Evolutionary conservation across 192 early-diverging fungal genomes (phyloP), one percentile per base, ranked within the genome.

Genomic region (Rhizoclosmatium sp.): DNA sequence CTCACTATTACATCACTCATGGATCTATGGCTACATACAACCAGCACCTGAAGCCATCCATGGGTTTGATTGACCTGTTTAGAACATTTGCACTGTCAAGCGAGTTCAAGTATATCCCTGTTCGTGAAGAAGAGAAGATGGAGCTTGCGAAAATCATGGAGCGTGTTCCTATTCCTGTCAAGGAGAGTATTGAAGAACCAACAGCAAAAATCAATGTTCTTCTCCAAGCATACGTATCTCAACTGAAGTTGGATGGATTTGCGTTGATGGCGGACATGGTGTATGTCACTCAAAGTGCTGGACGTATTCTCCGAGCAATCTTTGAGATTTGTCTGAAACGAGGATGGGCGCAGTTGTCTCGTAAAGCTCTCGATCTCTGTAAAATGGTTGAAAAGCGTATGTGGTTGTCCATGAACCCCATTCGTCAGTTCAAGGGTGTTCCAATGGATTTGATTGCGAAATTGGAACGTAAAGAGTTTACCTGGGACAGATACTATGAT

Each of bases 221-320:
- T 49, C 86, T 99, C 44, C 98, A 99, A 81, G 87, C 95, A 1
- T 94, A 99, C 82, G 96, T 99, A 61, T 96, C 96, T n/a, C 93
- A 95, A 74, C 90, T 99, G 46, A 92, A 93, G 71, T 77, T 99
- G 47, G 92, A 97, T 47, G 97, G 97, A 0, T 96, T 99, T 84
- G 96, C 98, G 10, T 86, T 99, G 48, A 95, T 96, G 73, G 91
- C 95, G n/a, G 98, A 99, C 74, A 95, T 97, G 94, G 97, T 96
- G 1, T 98, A 96, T 87, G 95, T 99, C 21, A 98, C 98, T 19
- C 97, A 99, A 85, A 94, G 92, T 71, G 97, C 95, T 19, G 92
- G 92, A 0, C 91, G 98, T 74, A 96, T 99, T 65, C 85, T 98
- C 45, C 92, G 98, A 42, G 98, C 98, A 7, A 91, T 99, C 70